Conservation (phyloP, 306 rosid genomes). For the Arachis stenosperma region DNA sequence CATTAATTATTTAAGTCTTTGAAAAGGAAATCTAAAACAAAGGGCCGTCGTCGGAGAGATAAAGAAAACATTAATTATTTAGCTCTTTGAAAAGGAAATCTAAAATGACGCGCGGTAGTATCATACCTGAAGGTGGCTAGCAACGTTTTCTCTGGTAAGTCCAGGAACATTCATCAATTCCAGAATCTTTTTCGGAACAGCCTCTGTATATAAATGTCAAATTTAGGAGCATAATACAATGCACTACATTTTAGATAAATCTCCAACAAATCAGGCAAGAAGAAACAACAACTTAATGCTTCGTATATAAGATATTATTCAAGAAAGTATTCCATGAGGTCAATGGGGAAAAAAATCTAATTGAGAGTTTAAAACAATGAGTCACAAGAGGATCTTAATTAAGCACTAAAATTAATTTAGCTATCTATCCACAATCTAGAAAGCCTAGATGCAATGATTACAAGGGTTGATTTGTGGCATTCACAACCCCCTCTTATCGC, state of each 20-base stretch:
- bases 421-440: conserved; percentile 5
- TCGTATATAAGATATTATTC: not conserved
- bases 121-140: conserved; percentile 97
- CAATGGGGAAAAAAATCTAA: not conserved
- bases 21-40: too few relatives aligned
- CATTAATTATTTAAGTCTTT: too few relatives aligned
- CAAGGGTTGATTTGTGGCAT: conserved; percentile 15
- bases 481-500: not conserved
- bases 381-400: conserved; percentile 20
- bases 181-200: conserved; percentile 95
- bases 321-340: not conserved
- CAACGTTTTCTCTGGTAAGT: conserved; percentile 97
- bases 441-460: conserved; percentile 8
- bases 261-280: not conserved
- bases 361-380: conserved; percentile 1
- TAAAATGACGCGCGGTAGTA: not conserved
- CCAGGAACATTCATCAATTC: conserved; percentile 99
- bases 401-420: not conserved
- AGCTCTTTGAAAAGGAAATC: not conserved
- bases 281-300: not conserved
- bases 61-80: conserved; percentile 6
- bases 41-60: not conserved
- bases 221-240: conserved; percentile 25
- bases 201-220: conserved; percentile 62
- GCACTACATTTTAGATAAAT: conserved; percentile 2